Evolutionary conservation across 2,329 filamentous ascomycete genomes (phyloP).

Genomic region (Gyromitra esculenta): DNA sequence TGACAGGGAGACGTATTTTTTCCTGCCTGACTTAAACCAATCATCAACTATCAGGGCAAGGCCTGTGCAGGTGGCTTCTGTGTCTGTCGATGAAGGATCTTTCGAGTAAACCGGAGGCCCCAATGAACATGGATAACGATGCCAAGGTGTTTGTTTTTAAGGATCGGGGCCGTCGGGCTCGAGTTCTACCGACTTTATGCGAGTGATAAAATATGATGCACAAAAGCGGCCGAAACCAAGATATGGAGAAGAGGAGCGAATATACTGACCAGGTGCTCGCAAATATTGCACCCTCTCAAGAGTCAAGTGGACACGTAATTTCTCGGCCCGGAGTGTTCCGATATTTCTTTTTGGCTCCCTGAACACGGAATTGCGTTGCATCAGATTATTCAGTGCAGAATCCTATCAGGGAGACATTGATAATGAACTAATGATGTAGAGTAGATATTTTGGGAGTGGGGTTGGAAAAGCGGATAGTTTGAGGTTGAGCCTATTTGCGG

Average conservation of each 20-base stretch:
- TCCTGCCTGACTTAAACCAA: too few relatives aligned
- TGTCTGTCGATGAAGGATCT: background rate
- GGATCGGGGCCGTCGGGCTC: background rate
- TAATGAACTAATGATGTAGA: background rate
- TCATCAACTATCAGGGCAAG: too few relatives aligned
- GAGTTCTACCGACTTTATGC: constrained; percentile 9
- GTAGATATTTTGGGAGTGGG: background rate
- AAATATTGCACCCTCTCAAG: background rate
- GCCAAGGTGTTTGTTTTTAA: constrained; percentile 2
- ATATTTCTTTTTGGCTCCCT: background rate
- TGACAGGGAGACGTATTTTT: too few relatives aligned
- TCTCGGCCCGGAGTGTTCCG: background rate
- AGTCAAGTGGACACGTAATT: background rate
- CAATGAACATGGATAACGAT: background rate
- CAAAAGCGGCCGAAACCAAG: background rate
- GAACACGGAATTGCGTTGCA: background rate
- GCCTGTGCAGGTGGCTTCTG: too few relatives aligned
- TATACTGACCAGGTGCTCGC: background rate
- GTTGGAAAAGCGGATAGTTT: background rate
- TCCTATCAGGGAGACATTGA: background rate
- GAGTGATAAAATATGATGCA: constrained; percentile 33
- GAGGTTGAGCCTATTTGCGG: background rate
- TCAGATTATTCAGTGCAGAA: background rate
- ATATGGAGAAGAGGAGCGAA: background rate
- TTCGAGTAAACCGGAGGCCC: background rate